phyloP scores from a whole-genome alignment of 371 early-diverging fungal species.

The Mortierella sp. region DNA sequence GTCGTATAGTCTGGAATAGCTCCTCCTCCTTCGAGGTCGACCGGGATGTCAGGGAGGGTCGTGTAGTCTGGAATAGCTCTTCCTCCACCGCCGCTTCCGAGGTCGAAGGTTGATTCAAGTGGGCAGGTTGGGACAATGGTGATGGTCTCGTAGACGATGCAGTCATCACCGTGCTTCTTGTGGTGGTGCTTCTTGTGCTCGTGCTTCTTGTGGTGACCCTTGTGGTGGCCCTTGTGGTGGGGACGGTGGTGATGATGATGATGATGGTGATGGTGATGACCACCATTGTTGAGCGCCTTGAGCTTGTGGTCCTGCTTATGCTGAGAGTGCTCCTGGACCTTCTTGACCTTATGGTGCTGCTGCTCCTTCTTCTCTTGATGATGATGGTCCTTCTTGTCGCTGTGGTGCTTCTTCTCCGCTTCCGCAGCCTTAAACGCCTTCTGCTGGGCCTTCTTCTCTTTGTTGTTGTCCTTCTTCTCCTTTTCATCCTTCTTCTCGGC shows the following conservation, averaged over 20 bases:
- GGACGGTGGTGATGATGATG: conserved; percentile 13
- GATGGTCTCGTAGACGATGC: conserved; percentile 32
- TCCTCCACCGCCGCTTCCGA: not conserved
- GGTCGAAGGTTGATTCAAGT: not conserved
- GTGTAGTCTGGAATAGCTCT: not conserved
- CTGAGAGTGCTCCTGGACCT: conserved; percentile 1
- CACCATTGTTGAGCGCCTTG: not conserved
- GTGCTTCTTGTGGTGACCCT: conserved; percentile 9
- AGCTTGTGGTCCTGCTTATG: not conserved
- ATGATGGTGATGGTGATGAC: conserved; percentile 1
- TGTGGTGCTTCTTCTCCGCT: conserved; percentile 1
- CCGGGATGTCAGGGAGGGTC: no score
- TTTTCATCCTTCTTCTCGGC: not conserved
- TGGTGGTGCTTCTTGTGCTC: conserved; percentile 11
- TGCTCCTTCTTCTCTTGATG: conserved; percentile 4
- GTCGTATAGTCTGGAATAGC: no score
- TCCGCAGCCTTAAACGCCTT: conserved; percentile 9
- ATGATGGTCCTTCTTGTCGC: not conserved
- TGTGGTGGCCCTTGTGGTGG: not conserved
- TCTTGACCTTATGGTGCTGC: not conserved
- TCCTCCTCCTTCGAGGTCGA: not conserved
- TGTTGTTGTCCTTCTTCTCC: not conserved
- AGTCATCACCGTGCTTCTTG: conserved; percentile 18
- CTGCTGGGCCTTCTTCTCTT: not conserved
- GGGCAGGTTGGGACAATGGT: conserved; percentile 23